These are phyloP conservation scores for Kwoniella heveanensis DNA, from an alignment of 768 basidiomycete genomes.

Conservation along the genomic window DNA sequence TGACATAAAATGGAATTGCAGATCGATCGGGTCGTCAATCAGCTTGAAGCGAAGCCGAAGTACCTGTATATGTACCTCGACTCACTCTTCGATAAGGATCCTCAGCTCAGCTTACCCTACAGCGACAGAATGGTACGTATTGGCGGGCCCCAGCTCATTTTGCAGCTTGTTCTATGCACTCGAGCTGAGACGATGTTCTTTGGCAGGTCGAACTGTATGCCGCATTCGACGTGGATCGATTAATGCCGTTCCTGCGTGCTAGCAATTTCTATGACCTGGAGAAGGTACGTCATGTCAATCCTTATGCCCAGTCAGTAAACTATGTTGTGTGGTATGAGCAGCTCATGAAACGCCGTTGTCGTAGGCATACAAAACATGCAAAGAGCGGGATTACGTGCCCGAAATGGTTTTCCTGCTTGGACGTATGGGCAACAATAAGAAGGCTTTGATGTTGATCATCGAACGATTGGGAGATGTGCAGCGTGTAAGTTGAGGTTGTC, in stretches of 20 bases:
- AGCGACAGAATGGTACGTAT: conserved; percentile 77
- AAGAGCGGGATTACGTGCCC: conserved; percentile 78
- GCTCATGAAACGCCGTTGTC: too few species aligned
- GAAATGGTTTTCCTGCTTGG: conserved; percentile 99
- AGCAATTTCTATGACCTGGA: conserved; percentile 91
- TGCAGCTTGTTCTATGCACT: neutral
- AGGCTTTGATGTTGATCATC: conserved; percentile 90
- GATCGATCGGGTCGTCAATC: conserved; percentile 85
- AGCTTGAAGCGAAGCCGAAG: conserved; percentile 71
- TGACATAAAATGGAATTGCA: conserved; percentile 51
- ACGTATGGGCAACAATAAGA: conserved; percentile 96
- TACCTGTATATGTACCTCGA: conserved; percentile 94
- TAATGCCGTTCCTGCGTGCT: conserved; percentile 88
- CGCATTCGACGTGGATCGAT: conserved; percentile 72
- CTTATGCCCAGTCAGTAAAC: too few species aligned
- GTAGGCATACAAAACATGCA: conserved; percentile 84
- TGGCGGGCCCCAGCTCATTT: neutral
- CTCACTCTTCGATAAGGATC: conserved; percentile 82
- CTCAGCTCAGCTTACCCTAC: conserved; percentile 74
- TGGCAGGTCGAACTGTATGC: conserved; percentile 83
- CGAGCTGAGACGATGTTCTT: neutral
- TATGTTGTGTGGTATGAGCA: neutral
- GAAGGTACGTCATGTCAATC: conserved; percentile 59
- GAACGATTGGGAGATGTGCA: conserved; percentile 91
- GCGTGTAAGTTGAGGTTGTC: conserved; percentile 63